Percentiles rank a stretch among this genome's conserved stretches.
phyloP scores from a whole-genome alignment of 2,329 filamentous ascomycete species.

The Teratosphaeria destructans region DNA sequence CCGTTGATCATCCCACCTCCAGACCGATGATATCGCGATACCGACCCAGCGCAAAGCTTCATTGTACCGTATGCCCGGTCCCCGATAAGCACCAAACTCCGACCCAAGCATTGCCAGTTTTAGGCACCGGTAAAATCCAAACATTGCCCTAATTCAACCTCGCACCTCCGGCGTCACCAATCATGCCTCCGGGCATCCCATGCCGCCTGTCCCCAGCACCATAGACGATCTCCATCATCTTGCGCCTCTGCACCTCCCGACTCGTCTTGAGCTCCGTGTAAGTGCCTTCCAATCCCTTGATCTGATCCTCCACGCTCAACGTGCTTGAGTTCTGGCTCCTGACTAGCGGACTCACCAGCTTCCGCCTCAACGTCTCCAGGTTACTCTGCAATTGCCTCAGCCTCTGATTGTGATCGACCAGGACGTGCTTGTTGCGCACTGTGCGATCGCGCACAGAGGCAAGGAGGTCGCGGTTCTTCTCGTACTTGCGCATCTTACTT shows the following conservation, averaged over 20 bases:
- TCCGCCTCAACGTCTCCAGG: slow-evolving; percentile 71
- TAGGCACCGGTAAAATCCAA: neutral
- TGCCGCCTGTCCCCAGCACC: slow-evolving; percentile 17
- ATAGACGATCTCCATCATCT: slow-evolving; percentile 26
- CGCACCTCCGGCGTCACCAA: neutral
- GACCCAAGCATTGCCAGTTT: neutral
- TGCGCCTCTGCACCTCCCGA: slow-evolving; percentile 53
- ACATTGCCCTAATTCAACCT: neutral
- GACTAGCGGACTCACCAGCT: slow-evolving; percentile 75
- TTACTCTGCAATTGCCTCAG: slow-evolving; percentile 76
- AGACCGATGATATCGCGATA: neutral
- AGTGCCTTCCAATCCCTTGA: slow-evolving; percentile 69
- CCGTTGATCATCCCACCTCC: neutral
- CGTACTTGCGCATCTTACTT: slow-evolving; percentile 72
- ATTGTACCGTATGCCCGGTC: neutral
- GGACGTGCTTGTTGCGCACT: slow-evolving; percentile 73
- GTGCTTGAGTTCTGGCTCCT: slow-evolving; percentile 57
- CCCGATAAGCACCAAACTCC: neutral
- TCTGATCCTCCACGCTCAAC: slow-evolving; percentile 73
- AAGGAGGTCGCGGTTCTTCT: slow-evolving; percentile 76
- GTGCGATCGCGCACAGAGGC: slow-evolving; percentile 71
- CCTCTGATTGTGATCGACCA: slow-evolving; percentile 78
- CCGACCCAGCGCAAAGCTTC: neutral
- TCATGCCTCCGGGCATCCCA: slow-evolving; percentile 1
- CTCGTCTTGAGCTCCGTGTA: slow-evolving; percentile 67